phyloP scores from a whole-genome alignment of 2,329 filamentous ascomycete genomes.

The Fusarium verrucosum region DNA sequence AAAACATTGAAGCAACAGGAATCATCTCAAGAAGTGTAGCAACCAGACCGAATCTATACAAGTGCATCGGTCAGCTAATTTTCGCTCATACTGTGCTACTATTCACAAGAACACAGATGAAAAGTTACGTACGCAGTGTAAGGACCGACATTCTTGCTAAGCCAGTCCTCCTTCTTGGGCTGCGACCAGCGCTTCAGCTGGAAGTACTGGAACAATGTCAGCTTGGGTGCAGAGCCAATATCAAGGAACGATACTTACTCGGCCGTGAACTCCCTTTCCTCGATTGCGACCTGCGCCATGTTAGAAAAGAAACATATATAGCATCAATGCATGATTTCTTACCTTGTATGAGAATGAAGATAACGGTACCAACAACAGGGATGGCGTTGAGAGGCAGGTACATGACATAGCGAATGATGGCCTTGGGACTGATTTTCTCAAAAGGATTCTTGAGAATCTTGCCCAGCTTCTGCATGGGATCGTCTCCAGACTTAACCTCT shows the following conservation, averaged over 20 bases:
- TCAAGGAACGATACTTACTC: constrained; percentile 55
- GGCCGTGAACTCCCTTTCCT: constrained; percentile 60
- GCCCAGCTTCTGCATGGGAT: constrained; percentile 66
- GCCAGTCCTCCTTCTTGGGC: constrained; percentile 71
- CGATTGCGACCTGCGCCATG: constrained; percentile 55
- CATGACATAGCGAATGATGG: constrained; percentile 80
- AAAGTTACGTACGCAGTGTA: constrained; percentile 77
- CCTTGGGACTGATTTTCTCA: constrained; percentile 64
- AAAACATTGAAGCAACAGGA: constrained; percentile 82
- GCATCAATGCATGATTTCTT: background rate
- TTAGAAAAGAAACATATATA: constrained; percentile 8
- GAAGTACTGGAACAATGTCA: constrained; percentile 72
- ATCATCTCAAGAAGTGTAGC: constrained; percentile 86
- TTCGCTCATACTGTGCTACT: constrained; percentile 5
- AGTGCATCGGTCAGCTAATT: constrained; percentile 16
- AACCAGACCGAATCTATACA: constrained; percentile 74
- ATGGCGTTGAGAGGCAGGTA: constrained; percentile 94
- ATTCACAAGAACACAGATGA: background rate
- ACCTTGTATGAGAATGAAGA: constrained; percentile 83
- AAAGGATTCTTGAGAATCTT: constrained; percentile 68
- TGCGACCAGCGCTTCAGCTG: constrained; percentile 86
- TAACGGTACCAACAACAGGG: constrained; percentile 82
- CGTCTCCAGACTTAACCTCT: constrained; percentile 70
- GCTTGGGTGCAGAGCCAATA: background rate
- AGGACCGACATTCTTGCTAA: constrained; percentile 74